Base-by-base conservation (phyloP, 23 red algal genomes). In the Gracilariopsis chorda region DNA sequence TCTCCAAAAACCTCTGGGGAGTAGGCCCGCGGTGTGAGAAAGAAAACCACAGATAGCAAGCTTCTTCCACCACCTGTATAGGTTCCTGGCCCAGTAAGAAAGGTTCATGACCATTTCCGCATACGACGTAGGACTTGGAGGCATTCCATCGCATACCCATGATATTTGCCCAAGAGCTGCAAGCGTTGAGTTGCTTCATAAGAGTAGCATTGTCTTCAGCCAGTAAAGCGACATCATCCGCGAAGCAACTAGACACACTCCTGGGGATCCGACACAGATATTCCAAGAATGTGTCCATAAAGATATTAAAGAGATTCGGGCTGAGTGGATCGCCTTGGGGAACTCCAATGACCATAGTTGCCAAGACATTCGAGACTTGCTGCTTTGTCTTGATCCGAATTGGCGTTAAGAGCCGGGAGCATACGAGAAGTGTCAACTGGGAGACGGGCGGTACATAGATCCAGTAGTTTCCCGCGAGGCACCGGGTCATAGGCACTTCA, bases 261-360 rank as follows among this genome's bases (percentile, higher is more conserved):
- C 25, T 44, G 3, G 48, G 49, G 7, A 60, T 24, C 7, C 7
- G n/a, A 7, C 61, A 60, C 8, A 83, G 27, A 4, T 24, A 64
- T 60, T 83, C 48, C 51, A 83, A 59, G 12, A 83, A 83, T 7
- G 24, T 20, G 48, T 83, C 78, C 78, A 83, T 83, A 41, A 63
- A 83, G 78, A 64, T 64, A 53, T 83, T 59, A 34, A 83, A 83
- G 51, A 61, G 25, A 59, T 33, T 45, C 3, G 78, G 78, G 37
- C 51, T 83, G 51, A 83, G 51, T 21, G 78, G 78, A 35, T 83
- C 78, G 1, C 32, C 78, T 59, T 83, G 78, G 14, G 78, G 78
- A 19, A 83, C 78, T 7, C 78, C 47, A 14, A 61, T 6, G 6
- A 61, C 20, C 8, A 61, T 61, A 21, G 20, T 12, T 7, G 20